Conservation (phyloP, 305 asterid genomes). For the Solanum chacoense region DNA sequence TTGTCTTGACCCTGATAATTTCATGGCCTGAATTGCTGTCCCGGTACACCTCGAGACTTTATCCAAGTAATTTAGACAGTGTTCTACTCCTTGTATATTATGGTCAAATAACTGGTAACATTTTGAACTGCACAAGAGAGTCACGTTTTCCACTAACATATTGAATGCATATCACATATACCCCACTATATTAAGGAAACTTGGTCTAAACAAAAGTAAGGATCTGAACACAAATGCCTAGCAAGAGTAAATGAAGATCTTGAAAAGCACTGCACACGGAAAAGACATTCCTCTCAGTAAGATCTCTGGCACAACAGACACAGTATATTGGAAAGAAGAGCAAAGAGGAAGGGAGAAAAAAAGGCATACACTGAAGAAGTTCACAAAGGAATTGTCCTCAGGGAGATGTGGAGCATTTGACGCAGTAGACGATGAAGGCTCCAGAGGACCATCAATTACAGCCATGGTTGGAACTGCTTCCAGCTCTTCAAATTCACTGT, state of each 20-base stretch:
- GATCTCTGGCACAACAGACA: not conserved
- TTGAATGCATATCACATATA: not conserved
- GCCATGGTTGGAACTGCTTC: slow-evolving; percentile 57
- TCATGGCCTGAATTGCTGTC: not conserved
- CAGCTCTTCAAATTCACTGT: slow-evolving; percentile 59
- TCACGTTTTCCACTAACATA: not conserved
- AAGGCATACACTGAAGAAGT: slow-evolving; percentile 56
- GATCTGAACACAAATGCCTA: not conserved
- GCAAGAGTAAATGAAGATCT: not conserved
- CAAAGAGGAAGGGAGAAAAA: not conserved
- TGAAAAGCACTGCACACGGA: not conserved
- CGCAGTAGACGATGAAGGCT: slow-evolving; percentile 36
- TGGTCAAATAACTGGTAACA: not conserved
- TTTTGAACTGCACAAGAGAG: not conserved
- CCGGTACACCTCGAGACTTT: not conserved
- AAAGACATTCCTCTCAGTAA: not conserved
- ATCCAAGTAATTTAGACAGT: not conserved
- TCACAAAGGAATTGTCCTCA: slow-evolving; percentile 48
- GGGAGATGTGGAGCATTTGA: slow-evolving; percentile 29
- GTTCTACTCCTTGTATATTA: not conserved
- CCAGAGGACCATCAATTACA: slow-evolving; percentile 61
- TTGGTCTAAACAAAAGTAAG: not conserved
- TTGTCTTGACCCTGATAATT: not conserved
- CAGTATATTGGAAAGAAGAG: not conserved
- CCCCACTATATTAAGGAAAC: not conserved